A percentile compares a stretch with the other conserved stretches of the same genome.
Conservation (phyloP, 768 basidiomycete species). For the Rhodotorula kratochvilovae region DNA sequence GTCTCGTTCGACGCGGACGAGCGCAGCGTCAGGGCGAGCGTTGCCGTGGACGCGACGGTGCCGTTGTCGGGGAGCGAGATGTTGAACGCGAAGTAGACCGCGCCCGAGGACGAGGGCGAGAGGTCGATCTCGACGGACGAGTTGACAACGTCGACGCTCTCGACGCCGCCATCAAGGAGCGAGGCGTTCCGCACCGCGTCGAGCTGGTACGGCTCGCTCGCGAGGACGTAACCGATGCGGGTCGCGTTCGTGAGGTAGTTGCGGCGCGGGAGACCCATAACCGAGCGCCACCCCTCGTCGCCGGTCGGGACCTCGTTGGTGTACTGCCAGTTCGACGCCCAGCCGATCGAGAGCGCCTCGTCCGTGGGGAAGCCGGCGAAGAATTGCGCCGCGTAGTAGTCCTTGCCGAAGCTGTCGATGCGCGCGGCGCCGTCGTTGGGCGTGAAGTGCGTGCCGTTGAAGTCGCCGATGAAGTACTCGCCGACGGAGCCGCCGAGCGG, state of each 20-base stretch:
- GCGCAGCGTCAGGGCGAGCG: not conserved
- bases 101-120: not conserved
- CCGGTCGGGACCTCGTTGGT: constrained; percentile 13
- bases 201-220: constrained; percentile 1
- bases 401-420: constrained; percentile 42
- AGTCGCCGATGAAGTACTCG: constrained; percentile 42
- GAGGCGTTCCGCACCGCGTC: not conserved
- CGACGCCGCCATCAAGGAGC: not conserved
- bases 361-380: constrained; percentile 26
- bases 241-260: constrained; percentile 4
- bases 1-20: constrained; percentile 10
- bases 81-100: constrained; percentile 2
- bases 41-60: not conserved
- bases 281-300: constrained; percentile 10
- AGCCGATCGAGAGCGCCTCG: not conserved
- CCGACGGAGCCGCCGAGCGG: constrained; percentile 39
- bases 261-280: constrained; percentile 10
- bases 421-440: constrained; percentile 35
- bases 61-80: not conserved
- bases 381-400: constrained; percentile 45
- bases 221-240: constrained; percentile 10
- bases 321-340: constrained; percentile 12
- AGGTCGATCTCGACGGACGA: not conserved
- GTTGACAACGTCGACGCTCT: not conserved
- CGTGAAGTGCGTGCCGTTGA: constrained; percentile 42